Evolutionary conservation across 1,284 basidiomycete genomes (phyloP).

Genomic region (Chalciporus sp.): DNA sequence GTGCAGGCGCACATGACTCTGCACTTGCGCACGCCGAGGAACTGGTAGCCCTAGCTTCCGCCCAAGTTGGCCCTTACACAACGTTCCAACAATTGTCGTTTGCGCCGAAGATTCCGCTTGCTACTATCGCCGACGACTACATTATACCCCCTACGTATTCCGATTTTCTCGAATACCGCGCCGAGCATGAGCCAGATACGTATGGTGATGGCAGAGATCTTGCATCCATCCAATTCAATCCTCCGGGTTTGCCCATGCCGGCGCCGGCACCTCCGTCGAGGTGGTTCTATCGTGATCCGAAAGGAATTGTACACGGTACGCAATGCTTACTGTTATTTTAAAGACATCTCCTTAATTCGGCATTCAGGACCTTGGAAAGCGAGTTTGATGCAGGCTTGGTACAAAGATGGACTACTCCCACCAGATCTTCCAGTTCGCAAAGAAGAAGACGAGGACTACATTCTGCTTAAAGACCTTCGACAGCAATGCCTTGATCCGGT

Average conservation of each 20-base stretch:
- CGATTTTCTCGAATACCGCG: conserved; percentile 71
- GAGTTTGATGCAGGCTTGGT: conserved; percentile 84
- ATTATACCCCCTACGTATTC: conserved; percentile 86
- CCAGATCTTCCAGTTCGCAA: conserved; percentile 76
- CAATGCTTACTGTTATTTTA: conserved; percentile 7
- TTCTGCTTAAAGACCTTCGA: conserved; percentile 69
- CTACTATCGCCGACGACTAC: conserved; percentile 85
- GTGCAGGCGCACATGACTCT: conserved; percentile 30
- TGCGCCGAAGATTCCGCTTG: conserved; percentile 80
- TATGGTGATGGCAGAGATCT: conserved; percentile 49
- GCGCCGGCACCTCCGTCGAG: conserved; percentile 61
- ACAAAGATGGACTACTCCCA: conserved; percentile 76
- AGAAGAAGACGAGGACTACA: conserved; percentile 70
- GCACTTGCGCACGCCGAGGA: conserved; percentile 59
- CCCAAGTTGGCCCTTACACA: conserved; percentile 78
- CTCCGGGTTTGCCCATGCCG: conserved; percentile 75
- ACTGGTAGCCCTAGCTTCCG: conserved; percentile 63
- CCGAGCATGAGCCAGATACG: conserved; percentile 57
- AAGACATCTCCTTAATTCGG: conserved; percentile 8
- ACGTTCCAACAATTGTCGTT: conserved; percentile 87
- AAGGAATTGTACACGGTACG: conserved; percentile 73
- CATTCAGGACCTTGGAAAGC: conserved; percentile 77
- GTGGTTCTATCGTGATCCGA: conserved; percentile 83
- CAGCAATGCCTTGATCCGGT: conserved; percentile 75
- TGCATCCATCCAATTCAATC: conserved; percentile 68